A percentile compares a stretch with the other conserved stretches of the same genome.
These are phyloP conservation scores for Pleurotus eryngii DNA, from an alignment of 768 basidiomycete genomes.

Conservation along the genomic window DNA sequence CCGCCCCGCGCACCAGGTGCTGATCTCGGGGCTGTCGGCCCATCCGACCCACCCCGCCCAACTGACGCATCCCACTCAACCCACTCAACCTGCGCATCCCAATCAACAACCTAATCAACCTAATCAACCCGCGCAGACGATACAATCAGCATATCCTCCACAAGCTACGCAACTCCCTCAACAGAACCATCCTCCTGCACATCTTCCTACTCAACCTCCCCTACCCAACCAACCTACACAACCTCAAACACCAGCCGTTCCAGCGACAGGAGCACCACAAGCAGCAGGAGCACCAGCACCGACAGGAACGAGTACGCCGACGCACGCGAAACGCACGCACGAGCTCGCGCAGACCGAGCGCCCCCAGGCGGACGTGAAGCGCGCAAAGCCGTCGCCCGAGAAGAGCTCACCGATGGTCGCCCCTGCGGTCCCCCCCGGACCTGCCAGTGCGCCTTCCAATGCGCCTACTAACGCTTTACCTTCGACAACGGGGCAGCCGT, in stretches of 20 bases:
- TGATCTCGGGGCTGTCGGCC: constrained; percentile 46
- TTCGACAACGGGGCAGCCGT: constrained; percentile 14
- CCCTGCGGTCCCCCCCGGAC: neutral
- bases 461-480: constrained; percentile 18
- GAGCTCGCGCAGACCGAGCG: neutral
- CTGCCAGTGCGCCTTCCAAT: neutral
- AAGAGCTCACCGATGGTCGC: neutral
- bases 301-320: too few species aligned
- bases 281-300: too few species aligned
- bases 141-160: neutral
- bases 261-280: too few species aligned
- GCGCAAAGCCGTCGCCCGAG: neutral
- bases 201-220: too few species aligned
- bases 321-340: neutral
- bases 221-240: too few species aligned
- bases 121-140: too few species aligned
- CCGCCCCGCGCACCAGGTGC: constrained; percentile 39
- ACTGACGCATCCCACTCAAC: too few species aligned
- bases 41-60: constrained; percentile 11
- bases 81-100: too few species aligned
- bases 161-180: too few species aligned
- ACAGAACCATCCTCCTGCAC: too few species aligned
- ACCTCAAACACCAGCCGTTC: too few species aligned
- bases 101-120: too few species aligned
- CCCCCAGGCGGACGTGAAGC: neutral